Percentiles rank a stretch among this genome's conserved stretches.
Conservation (phyloP, 1,139 yeast species). For the Kodamaea plutei region DNA sequence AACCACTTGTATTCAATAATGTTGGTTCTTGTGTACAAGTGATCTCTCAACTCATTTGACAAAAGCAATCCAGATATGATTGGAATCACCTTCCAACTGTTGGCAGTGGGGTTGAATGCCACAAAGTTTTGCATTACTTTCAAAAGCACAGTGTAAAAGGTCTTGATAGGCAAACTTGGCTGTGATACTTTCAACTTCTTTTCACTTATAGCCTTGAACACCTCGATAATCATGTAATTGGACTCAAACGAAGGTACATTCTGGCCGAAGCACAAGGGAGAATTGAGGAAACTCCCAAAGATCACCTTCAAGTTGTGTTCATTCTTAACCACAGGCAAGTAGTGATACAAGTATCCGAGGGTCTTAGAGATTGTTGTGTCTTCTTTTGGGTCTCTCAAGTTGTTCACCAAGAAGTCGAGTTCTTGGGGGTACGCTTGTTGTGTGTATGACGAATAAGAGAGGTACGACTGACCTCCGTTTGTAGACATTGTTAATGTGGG, state of each 20-base stretch:
- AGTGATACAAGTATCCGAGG: conserved; percentile 54
- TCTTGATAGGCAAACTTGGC: conserved; percentile 54
- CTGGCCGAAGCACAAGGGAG: conserved; percentile 40
- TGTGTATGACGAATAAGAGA: no score
- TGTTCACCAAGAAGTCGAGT: conserved; percentile 45
- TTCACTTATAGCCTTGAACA: conserved; percentile 44
- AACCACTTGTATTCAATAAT: conserved; percentile 29
- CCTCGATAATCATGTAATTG: conserved; percentile 42
- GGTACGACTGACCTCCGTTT: no score
- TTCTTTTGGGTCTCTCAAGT: conserved; percentile 36
- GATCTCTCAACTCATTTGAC: conserved; percentile 36
- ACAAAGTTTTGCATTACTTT: conserved; percentile 35
- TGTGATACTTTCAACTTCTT: conserved; percentile 55
- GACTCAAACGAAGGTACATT: conserved; percentile 34
- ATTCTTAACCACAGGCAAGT: conserved; percentile 58
- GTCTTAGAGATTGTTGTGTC: conserved; percentile 31
- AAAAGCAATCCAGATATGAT: conserved; percentile 51
- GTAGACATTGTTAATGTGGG: no score
- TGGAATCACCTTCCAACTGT: conserved; percentile 57
- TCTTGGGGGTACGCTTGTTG: no score
- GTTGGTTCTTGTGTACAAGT: conserved; percentile 24
- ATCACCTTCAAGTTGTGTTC: conserved; percentile 53
- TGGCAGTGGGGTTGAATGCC: conserved; percentile 23
- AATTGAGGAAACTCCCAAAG: conserved; percentile 46
- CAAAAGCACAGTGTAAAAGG: conserved; percentile 46